Base-by-base conservation (phyloP, 768 basidiomycete species). In the Pluteus cervinus region DNA sequence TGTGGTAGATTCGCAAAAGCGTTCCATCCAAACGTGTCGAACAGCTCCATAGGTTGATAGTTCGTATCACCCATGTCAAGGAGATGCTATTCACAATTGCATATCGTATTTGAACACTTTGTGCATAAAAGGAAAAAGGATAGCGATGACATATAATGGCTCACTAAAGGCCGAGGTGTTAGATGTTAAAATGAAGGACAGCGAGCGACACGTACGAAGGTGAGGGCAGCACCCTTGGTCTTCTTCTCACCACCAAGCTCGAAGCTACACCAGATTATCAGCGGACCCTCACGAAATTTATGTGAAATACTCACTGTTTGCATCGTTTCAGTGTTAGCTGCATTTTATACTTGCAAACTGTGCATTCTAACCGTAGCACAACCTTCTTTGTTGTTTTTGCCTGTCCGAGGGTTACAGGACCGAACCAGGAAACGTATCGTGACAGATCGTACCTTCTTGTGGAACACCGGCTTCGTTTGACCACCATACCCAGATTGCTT, bases 201-300 rank as follows among this genome's bases (percentile, higher is more conserved):
- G 20, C 23, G 23, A 20, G 33, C 14, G 15, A 24, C 11, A 86
- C 88, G 53, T 64, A 91, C 88, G 79, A 93, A 93, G 58, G 78
- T 79, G 54, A 93, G 86, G 45, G 90, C 92, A 53, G 89, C 90
- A 66, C 91, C 90, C 79, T 92, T 92, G 53, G 89, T 92, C 86
- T 97, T 97, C 81, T 98, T 99, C 79, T 99, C 96, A 61, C 96
- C 96, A 65, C 96, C 94, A 38, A 97, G 84, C 72, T 98, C 94
- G 75, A 99, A 98, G 75, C 89, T 90, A 50, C 15, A 33, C 12
- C 36, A 35, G 5, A 32, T 4, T 22, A 41, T 33, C 45, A 41
- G 14, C 15, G 18, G n/a, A 7, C 32, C 22, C 7, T 6, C 26
- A 15, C 18, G 14, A 20, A 6, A 20, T 7, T 29, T 7, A 14